phyloP scores from a whole-genome alignment of 495 filamentous ascomycete species.

The Aspergillus cavernicola region DNA sequence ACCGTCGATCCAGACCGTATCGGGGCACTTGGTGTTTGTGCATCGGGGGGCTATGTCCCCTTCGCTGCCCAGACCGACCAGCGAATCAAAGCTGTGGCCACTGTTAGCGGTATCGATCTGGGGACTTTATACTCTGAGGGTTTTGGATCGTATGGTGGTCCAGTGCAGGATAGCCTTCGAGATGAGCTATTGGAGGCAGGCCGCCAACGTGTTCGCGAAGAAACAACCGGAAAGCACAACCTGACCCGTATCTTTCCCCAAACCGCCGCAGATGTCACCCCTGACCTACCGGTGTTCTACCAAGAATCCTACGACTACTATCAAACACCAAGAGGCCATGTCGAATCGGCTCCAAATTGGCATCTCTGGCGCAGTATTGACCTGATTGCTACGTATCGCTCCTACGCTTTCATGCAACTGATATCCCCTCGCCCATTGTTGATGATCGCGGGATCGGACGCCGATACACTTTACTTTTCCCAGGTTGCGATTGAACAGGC shows the following conservation, averaged over 20 bases:
- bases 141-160: too few relatives aligned
- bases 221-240: too few relatives aligned
- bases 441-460: constrained; percentile 33
- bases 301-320: constrained; percentile 22
- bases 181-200: not conserved
- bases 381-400: constrained; percentile 27
- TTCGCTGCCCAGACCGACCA: constrained; percentile 34
- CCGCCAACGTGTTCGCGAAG: not conserved
- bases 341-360: constrained; percentile 15
- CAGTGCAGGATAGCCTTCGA: not conserved
- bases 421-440: constrained; percentile 30
- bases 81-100: constrained; percentile 38
- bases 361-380: constrained; percentile 17
- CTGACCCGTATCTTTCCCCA: not conserved
- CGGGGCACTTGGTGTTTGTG: constrained; percentile 41
- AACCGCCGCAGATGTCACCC: not conserved
- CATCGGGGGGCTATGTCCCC: constrained; percentile 31
- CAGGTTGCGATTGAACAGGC: constrained; percentile 25
- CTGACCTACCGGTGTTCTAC: not conserved
- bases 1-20: constrained; percentile 29
- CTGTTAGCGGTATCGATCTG: constrained; percentile 7
- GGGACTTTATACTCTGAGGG: too few relatives aligned
- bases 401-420: constrained; percentile 25
- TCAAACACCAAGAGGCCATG: constrained; percentile 16
- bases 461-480: constrained; percentile 27